Conservation (phyloP, 345 rosid species). For the Viola odorata region DNA sequence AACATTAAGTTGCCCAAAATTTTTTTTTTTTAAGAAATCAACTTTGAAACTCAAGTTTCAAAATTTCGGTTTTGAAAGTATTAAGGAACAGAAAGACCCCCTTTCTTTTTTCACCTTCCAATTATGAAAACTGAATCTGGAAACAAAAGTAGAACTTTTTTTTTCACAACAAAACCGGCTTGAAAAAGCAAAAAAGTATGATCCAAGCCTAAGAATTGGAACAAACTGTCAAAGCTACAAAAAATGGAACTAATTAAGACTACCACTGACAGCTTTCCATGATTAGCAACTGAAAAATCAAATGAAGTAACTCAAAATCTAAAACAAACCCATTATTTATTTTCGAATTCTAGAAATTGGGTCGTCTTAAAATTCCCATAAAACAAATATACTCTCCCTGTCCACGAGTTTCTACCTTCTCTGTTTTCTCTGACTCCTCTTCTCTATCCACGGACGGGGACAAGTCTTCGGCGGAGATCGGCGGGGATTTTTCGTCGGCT, state of each 20-base stretch:
- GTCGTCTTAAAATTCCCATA: no score
- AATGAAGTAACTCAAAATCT: conserved; percentile 11
- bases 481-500: conserved; percentile 19
- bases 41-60: no score
- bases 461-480: conserved; percentile 13
- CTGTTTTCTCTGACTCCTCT: conserved; percentile 27
- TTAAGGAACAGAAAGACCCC: no score
- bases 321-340: conserved; percentile 18
- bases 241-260: not conserved
- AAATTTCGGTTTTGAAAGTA: no score
- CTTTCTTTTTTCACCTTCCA: no score
- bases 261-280: conserved; percentile 2
- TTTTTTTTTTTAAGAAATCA: no score
- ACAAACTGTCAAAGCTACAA: not conserved
- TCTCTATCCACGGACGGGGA: conserved; percentile 6
- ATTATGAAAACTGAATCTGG: no score
- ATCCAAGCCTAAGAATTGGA: no score
- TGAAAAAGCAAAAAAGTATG: no score
- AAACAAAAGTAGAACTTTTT: no score
- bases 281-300: not conserved
- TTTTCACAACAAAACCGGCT: no score
- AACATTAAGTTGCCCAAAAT: no score
- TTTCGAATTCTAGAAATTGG: conserved; percentile 16
- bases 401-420: conserved; percentile 39
- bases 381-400: not conserved